phyloP scores from a whole-genome alignment of 441 rosid genomes.

The Erysimum pusillum region DNA sequence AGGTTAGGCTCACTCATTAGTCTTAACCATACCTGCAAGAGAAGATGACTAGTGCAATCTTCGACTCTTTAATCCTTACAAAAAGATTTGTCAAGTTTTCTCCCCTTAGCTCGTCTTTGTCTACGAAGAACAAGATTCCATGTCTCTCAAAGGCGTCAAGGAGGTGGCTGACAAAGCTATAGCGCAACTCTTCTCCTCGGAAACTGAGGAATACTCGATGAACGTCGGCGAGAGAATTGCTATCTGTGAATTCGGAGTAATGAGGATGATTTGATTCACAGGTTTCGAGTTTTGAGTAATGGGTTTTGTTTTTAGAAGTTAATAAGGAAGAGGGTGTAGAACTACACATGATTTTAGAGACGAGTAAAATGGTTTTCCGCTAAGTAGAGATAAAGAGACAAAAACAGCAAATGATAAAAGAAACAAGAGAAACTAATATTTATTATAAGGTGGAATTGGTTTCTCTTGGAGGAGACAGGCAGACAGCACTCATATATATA shows the following conservation, averaged over 20 bases:
- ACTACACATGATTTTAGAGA: slow-evolving; percentile 57
- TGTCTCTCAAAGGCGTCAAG: slow-evolving; percentile 7
- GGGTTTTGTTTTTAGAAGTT: slow-evolving; percentile 50
- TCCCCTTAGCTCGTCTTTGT: background rate
- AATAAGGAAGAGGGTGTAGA: slow-evolving; percentile 38
- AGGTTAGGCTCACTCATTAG: no score
- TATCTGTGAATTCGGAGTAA: slow-evolving; percentile 45
- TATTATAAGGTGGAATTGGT: no score
- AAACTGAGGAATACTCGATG: slow-evolving; percentile 2
- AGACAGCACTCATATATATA: no score
- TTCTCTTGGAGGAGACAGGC: no score
- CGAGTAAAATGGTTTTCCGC: background rate
- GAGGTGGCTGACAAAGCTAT: background rate
- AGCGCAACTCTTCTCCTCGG: background rate
- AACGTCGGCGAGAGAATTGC: background rate
- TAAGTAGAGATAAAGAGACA: slow-evolving; percentile 26
- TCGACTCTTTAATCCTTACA: slow-evolving; percentile 6
- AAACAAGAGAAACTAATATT: no score
- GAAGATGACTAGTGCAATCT: slow-evolving; percentile 2
- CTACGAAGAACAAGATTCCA: background rate
- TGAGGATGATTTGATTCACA: slow-evolving; percentile 39
- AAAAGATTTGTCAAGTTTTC: background rate
- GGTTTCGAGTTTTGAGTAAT: slow-evolving; percentile 47
- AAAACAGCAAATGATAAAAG: background rate
- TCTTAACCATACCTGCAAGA: background rate